phyloP scores from a whole-genome alignment of 176 grass and related monocot species.

The Hyparrhenia diplandra region DNA sequence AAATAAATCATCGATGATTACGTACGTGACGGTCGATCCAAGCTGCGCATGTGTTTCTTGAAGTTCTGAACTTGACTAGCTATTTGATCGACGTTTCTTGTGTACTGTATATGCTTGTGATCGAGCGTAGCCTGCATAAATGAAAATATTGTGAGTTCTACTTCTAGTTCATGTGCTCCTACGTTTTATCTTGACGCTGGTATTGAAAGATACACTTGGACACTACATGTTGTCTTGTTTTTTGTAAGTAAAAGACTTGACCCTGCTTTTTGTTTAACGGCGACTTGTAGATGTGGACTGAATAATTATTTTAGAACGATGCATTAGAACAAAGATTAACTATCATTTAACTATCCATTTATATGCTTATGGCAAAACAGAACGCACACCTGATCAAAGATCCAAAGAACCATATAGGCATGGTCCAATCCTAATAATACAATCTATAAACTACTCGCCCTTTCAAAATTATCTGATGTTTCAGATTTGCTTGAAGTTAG shows the following conservation, averaged over 20 bases:
- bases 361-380: neutral
- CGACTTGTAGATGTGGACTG: neutral
- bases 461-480: no score
- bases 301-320: neutral
- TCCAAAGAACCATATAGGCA: neutral
- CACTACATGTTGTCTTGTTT: neutral
- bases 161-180: neutral
- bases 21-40: neutral
- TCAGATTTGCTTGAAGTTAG: neutral
- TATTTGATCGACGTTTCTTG: no score
- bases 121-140: no score
- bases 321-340: neutral
- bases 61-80: no score
- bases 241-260: neutral
- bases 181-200: neutral
- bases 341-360: neutral
- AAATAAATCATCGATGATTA: neutral
- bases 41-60: neutral
- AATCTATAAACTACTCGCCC: neutral
- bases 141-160: no score
- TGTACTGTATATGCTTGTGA: no score
- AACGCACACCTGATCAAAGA: neutral
- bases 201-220: neutral
- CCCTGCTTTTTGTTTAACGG: neutral
- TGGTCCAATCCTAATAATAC: neutral